These are phyloP conservation scores for Tricladium varicosporioides DNA, from an alignment of 2,329 filamentous ascomycete genomes.

Conservation along the genomic window DNA sequence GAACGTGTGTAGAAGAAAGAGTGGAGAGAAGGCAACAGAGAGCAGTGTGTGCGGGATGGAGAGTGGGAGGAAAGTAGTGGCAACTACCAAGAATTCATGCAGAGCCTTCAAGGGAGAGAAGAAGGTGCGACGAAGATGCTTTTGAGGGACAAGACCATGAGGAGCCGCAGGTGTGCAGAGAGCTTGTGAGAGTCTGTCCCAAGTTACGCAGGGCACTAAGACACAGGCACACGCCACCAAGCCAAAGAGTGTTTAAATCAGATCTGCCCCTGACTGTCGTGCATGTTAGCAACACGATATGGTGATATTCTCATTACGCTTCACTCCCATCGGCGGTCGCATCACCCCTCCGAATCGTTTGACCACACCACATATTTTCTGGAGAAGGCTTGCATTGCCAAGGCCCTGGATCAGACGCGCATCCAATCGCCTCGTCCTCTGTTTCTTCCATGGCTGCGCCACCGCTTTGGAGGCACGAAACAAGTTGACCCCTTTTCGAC, in stretches of 20 bases:
- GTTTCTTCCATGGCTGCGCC: not conserved
- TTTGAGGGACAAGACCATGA: not conserved
- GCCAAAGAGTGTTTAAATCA: too few relatives aligned
- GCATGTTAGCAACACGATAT: too few relatives aligned
- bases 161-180: too few relatives aligned
- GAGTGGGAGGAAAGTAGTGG: too few relatives aligned
- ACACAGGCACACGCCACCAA: too few relatives aligned
- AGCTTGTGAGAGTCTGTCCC: too few relatives aligned
- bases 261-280: too few relatives aligned
- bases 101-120: not conserved
- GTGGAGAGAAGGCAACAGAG: constrained; percentile 3
- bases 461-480: not conserved
- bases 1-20: not conserved
- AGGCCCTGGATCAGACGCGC: not conserved
- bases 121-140: not conserved
- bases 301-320: too few relatives aligned
- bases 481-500: not conserved
- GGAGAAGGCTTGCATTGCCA: not conserved
- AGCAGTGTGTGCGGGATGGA: not conserved
- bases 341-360: too few relatives aligned
- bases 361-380: not conserved
- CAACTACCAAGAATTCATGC: not conserved
- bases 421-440: not conserved
- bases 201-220: too few relatives aligned
- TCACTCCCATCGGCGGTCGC: too few relatives aligned